Evolutionary conservation across 345 rosid genomes (phyloP), one percentile per base, ranked within the genome.

Genomic region (Atalantia buxifolia): DNA sequence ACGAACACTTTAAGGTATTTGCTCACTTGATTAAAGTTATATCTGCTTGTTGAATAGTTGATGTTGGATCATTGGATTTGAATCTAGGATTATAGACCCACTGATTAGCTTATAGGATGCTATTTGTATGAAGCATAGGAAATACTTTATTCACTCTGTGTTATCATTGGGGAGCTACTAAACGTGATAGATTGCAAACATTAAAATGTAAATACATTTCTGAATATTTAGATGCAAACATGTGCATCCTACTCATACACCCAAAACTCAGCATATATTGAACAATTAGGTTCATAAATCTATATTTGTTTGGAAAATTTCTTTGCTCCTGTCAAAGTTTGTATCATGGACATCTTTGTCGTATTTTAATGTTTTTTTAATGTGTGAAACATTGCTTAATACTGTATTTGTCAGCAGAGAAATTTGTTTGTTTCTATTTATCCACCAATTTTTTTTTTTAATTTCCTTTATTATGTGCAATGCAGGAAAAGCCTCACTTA

Each of bases 1-100:
- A 92, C 78, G 97, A 94, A 73, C 97, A 92, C 87, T 96, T 96
- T 87, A 96, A 96, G 99, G 99, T 94, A 89, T 35, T 45, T 72
- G 66, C 25, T 81, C 55, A 36, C 77, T 64, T 55, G 68, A 75
- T 45, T 76, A 56, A 71, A 69, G 14, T 82, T 31, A 36, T 71
- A 33, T 79, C 22, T 53, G 68, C 69, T 60, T 60, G 24, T 60
- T 75, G n/a, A 28, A 31, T 48, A 5, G 67, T 71, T 57, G 61
- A 28, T 30, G 59, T 33, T 63, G 59, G 73, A 31, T 75, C 38
- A 16, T 42, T 62, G 64, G 56, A 71, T 75, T 28, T 25, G 31
- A 73, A 30, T 28, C 35, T 61, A 57, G 21, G 42, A 78, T 74
- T 12, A 13, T 7, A 5, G 35, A 48, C 68, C 50, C 18, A 13